Conservation (phyloP, 2,329 filamentous ascomycete species). For the Chlorencoelia australis region DNA sequence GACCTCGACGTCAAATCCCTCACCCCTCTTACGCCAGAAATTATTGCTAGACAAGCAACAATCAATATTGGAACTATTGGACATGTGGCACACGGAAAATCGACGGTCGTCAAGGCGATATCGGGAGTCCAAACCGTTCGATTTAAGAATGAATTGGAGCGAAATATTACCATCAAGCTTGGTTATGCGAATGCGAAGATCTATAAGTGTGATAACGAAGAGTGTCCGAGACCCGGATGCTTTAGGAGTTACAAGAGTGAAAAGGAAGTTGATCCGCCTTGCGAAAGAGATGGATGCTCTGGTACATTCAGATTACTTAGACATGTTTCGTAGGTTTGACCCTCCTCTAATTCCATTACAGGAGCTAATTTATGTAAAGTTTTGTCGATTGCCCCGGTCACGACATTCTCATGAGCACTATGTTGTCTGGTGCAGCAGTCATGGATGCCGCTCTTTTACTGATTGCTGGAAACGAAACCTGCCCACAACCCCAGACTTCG, state of each 20-base stretch:
- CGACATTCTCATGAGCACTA: conserved; percentile 99
- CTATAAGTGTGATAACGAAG: conserved; percentile 91
- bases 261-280: conserved; percentile 95
- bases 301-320: conserved; percentile 82
- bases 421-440: conserved; percentile 98
- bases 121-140: conserved; percentile 97
- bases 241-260: conserved; percentile 97
- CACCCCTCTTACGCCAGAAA: conserved; percentile 84
- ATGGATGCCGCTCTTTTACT: conserved; percentile 97
- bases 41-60: conserved; percentile 94
- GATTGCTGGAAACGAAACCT: conserved; percentile 96
- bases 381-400: conserved; percentile 99
- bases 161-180: conserved; percentile 99
- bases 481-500: conserved; percentile 95
- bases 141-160: conserved; percentile 99
- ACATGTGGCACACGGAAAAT: conserved; percentile 98
- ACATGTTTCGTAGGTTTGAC: conserved; percentile 72
- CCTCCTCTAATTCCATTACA: neutral
- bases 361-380: conserved; percentile 36
- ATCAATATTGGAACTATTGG: conserved; percentile 99
- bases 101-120: conserved; percentile 97
- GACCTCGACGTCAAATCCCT: conserved; percentile 74
- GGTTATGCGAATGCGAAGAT: conserved; percentile 99
- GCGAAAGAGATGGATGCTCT: conserved; percentile 82
- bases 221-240: conserved; percentile 89